These are phyloP conservation scores for Fusarium fracticaudum DNA, from an alignment of 2,329 filamentous ascomycete genomes.

Conservation along the genomic window DNA sequence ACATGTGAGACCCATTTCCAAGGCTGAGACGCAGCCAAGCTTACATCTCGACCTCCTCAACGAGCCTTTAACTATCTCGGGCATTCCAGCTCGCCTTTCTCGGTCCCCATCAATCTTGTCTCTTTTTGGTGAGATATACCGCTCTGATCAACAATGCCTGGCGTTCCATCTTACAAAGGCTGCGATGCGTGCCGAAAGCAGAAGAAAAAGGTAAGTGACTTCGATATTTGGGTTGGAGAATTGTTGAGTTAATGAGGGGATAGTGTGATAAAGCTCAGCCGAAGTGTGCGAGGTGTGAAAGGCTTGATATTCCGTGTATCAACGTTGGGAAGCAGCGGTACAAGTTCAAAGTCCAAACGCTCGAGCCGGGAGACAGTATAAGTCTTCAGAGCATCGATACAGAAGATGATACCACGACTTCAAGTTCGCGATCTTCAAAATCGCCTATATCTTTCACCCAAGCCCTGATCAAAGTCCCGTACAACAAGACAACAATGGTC, in stretches of 20 bases:
- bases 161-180: constrained; percentile 60
- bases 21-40: not conserved
- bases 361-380: constrained; percentile 7
- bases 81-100: not conserved
- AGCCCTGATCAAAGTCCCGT: constrained; percentile 36
- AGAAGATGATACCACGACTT: constrained; percentile 8
- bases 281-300: constrained; percentile 56
- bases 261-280: constrained; percentile 59
- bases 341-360: constrained; percentile 56
- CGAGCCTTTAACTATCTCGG: constrained; percentile 11
- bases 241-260: not conserved
- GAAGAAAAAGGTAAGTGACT: constrained; percentile 60
- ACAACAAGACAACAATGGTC: constrained; percentile 44
- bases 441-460: constrained; percentile 1
- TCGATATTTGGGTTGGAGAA: not conserved
- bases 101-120: constrained; percentile 5
- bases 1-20: not conserved
- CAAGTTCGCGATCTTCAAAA: not conserved
- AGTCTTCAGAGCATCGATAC: not conserved
- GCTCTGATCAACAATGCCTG: constrained; percentile 56
- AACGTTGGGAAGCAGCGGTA: constrained; percentile 58
- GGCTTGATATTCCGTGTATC: constrained; percentile 55
- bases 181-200: constrained; percentile 62
- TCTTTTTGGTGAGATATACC: constrained; percentile 35
- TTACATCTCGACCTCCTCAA: not conserved